These are phyloP conservation scores for Kluyveromyces lactis DNA, from an alignment of 805 yeast genomes.

Conservation along the genomic window DNA sequence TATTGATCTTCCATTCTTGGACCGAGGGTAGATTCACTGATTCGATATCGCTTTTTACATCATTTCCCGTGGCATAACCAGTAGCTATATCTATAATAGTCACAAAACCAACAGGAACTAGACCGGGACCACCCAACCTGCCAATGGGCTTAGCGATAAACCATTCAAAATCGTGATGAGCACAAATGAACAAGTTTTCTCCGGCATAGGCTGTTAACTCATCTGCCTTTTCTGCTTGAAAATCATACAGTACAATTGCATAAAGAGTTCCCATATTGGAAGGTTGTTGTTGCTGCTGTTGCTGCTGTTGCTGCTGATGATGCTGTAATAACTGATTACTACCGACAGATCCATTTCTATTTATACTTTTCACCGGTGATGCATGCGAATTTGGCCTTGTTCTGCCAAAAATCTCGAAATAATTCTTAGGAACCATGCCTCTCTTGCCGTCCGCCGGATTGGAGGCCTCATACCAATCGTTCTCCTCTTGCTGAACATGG, in stretches of 20 bases:
- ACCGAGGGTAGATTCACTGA: conserved; percentile 78
- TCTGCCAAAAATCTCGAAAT: conserved; percentile 71
- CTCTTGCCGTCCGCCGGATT: conserved; percentile 70
- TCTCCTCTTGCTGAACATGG: conserved; percentile 59
- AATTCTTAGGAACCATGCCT: conserved; percentile 83
- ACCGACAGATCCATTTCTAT: conserved; percentile 9
- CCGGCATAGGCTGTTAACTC: conserved; percentile 81
- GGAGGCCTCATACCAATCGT: conserved; percentile 80
- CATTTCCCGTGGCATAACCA: conserved; percentile 47
- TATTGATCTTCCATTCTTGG: conserved; percentile 88
- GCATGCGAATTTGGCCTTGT: conserved; percentile 35
- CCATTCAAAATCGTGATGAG: conserved; percentile 96
- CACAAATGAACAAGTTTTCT: conserved; percentile 86
- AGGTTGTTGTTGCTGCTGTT: conserved; percentile 1
- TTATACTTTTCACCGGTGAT: conserved; percentile 8
- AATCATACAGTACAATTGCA: conserved; percentile 81
- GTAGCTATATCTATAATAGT: conserved; percentile 73
- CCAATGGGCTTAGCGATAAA: conserved; percentile 95
- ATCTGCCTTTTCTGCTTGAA: conserved; percentile 67
- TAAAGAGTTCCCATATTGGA: conserved; percentile 44
- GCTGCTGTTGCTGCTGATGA: conserved; percentile 2
- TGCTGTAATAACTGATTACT: conserved; percentile 5
- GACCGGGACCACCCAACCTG: conserved; percentile 92
- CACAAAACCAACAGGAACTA: conserved; percentile 87
- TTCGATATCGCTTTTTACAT: conserved; percentile 49